Percentiles rank a stretch among this genome's conserved stretches.
Evolutionary conservation across 2,329 filamentous ascomycete genomes (phyloP).

Genomic region (Botrytis pseudocinerea): DNA sequence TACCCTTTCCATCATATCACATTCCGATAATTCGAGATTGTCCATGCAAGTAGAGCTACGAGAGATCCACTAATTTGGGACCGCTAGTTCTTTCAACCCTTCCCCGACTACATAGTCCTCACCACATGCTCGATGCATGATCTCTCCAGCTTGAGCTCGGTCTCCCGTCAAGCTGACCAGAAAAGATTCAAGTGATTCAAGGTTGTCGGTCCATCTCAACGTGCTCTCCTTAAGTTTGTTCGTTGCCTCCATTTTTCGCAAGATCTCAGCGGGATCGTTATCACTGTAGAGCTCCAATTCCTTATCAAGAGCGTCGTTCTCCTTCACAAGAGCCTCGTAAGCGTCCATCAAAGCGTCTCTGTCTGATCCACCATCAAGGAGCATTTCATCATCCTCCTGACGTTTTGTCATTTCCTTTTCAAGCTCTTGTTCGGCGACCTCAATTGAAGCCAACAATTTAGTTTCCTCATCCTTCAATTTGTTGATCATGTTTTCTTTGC

Average conservation of each 20-base stretch:
- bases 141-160: conserved; percentile 40
- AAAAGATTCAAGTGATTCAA: conserved; percentile 38
- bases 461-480: conserved; percentile 43
- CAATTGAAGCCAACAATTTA: conserved; percentile 38
- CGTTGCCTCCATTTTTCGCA: conserved; percentile 37
- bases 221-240: conserved; percentile 37
- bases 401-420: conserved; percentile 42
- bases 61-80: conserved; percentile 19
- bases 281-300: conserved; percentile 39
- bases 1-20: neutral
- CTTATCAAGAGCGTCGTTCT: conserved; percentile 38
- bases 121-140: conserved; percentile 47
- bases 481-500: conserved; percentile 45
- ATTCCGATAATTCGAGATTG: neutral
- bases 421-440: conserved; percentile 42
- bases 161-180: conserved; percentile 38
- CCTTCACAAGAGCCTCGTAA: conserved; percentile 35
- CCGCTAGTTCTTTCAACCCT: conserved; percentile 45
- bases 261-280: conserved; percentile 38
- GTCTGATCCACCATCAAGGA: conserved; percentile 35
- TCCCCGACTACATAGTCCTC: conserved; percentile 51
- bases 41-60: conserved; percentile 22
- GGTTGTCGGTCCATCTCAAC: conserved; percentile 40
- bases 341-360: conserved; percentile 36
- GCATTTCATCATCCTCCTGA: conserved; percentile 40